phyloP scores from a whole-genome alignment of 2,329 filamentous ascomycete genomes.

The Ophiostoma himal-ulmi region DNA sequence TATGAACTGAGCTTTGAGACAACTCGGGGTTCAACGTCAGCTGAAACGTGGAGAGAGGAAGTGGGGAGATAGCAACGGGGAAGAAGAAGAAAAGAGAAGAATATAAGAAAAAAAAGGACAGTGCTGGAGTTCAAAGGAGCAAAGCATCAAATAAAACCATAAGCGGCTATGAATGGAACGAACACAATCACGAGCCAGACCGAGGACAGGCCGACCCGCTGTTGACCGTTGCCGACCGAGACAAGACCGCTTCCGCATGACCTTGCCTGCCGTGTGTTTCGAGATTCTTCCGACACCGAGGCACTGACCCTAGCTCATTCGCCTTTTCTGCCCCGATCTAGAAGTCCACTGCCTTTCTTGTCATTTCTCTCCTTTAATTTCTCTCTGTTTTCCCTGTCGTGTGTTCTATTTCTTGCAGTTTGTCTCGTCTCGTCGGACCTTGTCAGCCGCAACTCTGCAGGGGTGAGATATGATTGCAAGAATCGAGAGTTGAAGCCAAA shows the following conservation, averaged over 20 bases:
- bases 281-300: conserved; percentile 11
- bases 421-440: not conserved
- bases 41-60: not conserved
- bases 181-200: conserved; percentile 13
- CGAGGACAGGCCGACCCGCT: conserved; percentile 14
- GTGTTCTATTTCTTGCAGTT: not conserved
- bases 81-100: not conserved
- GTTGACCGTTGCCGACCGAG: conserved; percentile 3
- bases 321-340: not conserved
- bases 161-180: not conserved
- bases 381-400: not conserved
- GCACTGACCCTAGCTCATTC: not conserved
- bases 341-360: not conserved
- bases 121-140: not conserved
- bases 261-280: conserved; percentile 10
- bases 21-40: not conserved
- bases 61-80: not conserved
- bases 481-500: not conserved
- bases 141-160: not conserved
- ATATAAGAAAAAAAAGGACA: not conserved
- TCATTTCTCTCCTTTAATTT: not conserved
- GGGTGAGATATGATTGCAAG: not conserved
- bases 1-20: not conserved
- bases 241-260: conserved; percentile 5
- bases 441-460: not conserved